Conservation (phyloP, 441 rosid species). For the Croton setiger region DNA sequence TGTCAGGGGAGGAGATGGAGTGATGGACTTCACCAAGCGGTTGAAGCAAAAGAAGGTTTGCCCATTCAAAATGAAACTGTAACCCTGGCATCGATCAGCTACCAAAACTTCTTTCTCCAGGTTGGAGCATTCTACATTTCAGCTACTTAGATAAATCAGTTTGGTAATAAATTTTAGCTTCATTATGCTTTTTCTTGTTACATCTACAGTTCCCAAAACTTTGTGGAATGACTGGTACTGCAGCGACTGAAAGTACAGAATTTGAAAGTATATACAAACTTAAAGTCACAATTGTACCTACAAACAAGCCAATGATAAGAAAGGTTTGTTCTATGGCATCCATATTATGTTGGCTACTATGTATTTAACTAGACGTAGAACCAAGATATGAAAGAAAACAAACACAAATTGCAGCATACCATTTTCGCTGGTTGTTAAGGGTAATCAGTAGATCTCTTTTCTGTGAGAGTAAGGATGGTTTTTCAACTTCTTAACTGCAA, state of each 20-base stretch:
- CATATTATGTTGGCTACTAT: conserved; percentile 10
- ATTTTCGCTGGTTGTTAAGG: background rate
- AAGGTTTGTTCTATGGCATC: conserved; percentile 50
- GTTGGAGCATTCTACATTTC: conserved; percentile 38
- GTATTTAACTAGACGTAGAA: background rate
- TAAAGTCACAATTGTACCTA: conserved; percentile 92
- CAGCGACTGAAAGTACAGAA: conserved; percentile 93
- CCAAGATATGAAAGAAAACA: conserved; percentile 7
- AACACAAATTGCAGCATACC: background rate
- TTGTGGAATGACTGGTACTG: conserved; percentile 99
- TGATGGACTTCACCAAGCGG: conserved; percentile 99
- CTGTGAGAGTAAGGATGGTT: background rate
- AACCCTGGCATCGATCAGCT: conserved; percentile 93
- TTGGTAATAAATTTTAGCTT: conserved; percentile 10
- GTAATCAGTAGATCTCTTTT: background rate
- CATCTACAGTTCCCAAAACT: conserved; percentile 82
- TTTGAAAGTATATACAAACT: conserved; percentile 98
- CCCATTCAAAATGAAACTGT: conserved; percentile 97
- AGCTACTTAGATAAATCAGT: conserved; percentile 15
- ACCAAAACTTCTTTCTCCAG: conserved; percentile 98
- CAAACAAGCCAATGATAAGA: conserved; percentile 95
- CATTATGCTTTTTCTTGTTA: conserved; percentile 21
- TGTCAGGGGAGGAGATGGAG: conserved; percentile 96
- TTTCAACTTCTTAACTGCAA: background rate
- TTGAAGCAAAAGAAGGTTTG: conserved; percentile 95